phyloP scores from a whole-genome alignment of 768 basidiomycete species.

The Mrakia blollopis region DNA sequence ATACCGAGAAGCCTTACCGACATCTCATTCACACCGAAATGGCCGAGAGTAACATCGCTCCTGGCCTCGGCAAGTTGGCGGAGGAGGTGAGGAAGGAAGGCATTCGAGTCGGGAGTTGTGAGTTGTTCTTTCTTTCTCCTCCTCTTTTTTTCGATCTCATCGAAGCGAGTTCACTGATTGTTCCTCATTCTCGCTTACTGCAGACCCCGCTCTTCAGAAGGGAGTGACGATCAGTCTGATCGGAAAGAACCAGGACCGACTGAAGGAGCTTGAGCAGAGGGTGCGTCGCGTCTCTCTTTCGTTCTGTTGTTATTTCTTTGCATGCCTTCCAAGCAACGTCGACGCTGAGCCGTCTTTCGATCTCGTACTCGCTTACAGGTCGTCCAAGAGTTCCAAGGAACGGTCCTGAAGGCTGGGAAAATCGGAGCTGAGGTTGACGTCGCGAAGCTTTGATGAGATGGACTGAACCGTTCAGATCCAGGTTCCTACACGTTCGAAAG shows the following conservation, averaged over 20 bases:
- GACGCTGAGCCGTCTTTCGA: not conserved
- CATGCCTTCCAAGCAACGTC: not conserved
- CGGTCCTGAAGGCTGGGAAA: slow-evolving; percentile 13
- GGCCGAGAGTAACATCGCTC: slow-evolving; percentile 56
- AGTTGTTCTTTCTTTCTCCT: not conserved
- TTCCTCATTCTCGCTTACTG: slow-evolving; percentile 34
- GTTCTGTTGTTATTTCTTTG: not conserved
- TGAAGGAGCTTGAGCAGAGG: slow-evolving; percentile 46
- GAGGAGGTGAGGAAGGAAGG: slow-evolving; percentile 65
- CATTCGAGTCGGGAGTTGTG: slow-evolving; percentile 64
- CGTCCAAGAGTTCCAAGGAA: slow-evolving; percentile 26
- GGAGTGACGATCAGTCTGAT: slow-evolving; percentile 68
- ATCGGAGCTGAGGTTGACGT: slow-evolving; percentile 2
- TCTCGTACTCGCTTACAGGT: not conserved
- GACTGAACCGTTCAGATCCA: too few species aligned
- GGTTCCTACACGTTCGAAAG: too few species aligned
- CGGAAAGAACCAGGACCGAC: slow-evolving; percentile 47
- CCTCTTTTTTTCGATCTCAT: not conserved
- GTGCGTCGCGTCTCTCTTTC: slow-evolving; percentile 35
- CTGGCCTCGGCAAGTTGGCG: slow-evolving; percentile 74
- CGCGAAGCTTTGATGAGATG: not conserved
- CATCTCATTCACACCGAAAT: slow-evolving; percentile 69
- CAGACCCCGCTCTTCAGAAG: slow-evolving; percentile 43
- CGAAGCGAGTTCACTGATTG: not conserved
- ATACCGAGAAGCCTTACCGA: slow-evolving; percentile 64